phyloP scores from a whole-genome alignment of 2,329 filamentous ascomycete species.

The Leptoxyphium fumago region DNA sequence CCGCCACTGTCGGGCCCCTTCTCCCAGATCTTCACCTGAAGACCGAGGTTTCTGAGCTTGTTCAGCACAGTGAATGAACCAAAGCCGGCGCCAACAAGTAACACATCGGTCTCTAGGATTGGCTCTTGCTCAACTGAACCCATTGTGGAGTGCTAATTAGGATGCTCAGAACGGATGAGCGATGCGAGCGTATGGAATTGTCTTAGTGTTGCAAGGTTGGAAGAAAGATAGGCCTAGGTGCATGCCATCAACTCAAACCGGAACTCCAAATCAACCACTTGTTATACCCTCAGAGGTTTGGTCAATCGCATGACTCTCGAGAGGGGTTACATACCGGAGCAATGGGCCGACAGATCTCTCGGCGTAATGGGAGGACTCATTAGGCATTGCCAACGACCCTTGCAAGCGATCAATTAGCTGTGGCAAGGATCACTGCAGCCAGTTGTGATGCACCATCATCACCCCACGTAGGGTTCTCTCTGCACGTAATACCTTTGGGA shows the following conservation, averaged over 20 bases:
- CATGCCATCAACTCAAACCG: no score
- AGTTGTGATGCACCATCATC: neutral
- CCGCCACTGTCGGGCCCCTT: conserved; percentile 21
- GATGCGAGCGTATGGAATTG: no score
- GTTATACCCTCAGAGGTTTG: no score
- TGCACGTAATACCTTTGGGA: no score
- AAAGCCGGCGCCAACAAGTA: conserved; percentile 10
- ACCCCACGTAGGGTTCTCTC: no score
- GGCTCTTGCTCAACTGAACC: neutral
- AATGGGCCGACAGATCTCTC: neutral
- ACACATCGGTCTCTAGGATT: conserved; percentile 6
- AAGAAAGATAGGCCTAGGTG: no score
- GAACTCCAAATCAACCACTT: no score
- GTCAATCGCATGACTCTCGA: neutral
- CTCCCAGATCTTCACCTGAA: conserved; percentile 21
- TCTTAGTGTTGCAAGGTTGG: no score
- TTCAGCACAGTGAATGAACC: conserved; percentile 10
- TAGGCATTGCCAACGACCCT: neutral
- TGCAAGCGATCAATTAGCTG: neutral
- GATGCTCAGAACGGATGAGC: no score
- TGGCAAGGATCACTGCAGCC: neutral
- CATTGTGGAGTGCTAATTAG: neutral
- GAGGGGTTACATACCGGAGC: neutral
- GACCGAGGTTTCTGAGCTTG: conserved; percentile 19
- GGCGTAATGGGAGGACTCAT: neutral